Conservation (phyloP, 1,284 basidiomycete genomes). For the Xanthoconium separans region DNA sequence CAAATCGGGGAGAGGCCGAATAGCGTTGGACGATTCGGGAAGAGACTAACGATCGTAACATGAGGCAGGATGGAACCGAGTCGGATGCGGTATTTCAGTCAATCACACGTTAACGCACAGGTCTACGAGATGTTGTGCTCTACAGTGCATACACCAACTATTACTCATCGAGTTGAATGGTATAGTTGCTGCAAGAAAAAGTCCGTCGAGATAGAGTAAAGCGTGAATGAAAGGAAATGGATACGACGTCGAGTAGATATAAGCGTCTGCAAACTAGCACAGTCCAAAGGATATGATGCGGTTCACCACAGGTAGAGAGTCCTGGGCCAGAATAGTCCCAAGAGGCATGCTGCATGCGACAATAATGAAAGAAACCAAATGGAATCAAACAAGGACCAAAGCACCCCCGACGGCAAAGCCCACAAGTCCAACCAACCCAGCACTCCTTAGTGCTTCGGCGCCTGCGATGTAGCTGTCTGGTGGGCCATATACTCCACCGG, state of each 20-base stretch:
- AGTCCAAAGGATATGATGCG: slow-evolving; percentile 18
- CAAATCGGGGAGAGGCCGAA: slow-evolving; percentile 4
- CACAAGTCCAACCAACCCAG: slow-evolving; percentile 33
- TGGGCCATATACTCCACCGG: slow-evolving; percentile 53
- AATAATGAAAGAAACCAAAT: slow-evolving; percentile 2
- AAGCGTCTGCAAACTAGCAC: slow-evolving; percentile 18
- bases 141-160: slow-evolving; percentile 26
- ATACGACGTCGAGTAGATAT: slow-evolving; percentile 20
- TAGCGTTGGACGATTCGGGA: background rate
- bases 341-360: slow-evolving; percentile 15
- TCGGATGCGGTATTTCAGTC: background rate
- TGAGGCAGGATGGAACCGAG: background rate
- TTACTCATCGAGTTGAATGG: slow-evolving; percentile 14
- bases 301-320: slow-evolving; percentile 13
- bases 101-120: background rate
- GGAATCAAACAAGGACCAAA: slow-evolving; percentile 43
- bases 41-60: background rate
- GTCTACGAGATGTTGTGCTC: slow-evolving; percentile 24
- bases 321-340: slow-evolving; percentile 7
- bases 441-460: slow-evolving; percentile 44
- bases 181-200: slow-evolving; percentile 10
- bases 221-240: slow-evolving; percentile 27
- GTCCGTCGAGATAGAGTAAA: slow-evolving; percentile 28
- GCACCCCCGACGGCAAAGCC: slow-evolving; percentile 47
- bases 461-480: slow-evolving; percentile 60